These are phyloP conservation scores for Actinomortierella wolfii DNA, from an alignment of 371 early-diverging fungal genomes.

Conservation along the genomic window DNA sequence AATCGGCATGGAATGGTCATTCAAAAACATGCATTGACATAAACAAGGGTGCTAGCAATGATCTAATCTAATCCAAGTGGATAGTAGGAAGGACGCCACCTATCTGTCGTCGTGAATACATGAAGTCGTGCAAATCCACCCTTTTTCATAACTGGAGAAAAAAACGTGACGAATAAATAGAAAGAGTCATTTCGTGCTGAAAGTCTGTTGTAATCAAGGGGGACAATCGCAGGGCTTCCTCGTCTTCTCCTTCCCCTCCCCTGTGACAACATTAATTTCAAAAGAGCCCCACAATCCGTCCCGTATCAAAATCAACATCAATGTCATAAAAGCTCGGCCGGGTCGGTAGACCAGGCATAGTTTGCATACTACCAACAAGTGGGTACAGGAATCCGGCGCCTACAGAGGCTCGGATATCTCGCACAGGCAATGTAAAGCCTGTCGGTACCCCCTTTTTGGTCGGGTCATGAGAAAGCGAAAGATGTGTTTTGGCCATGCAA, in stretches of 20 bases:
- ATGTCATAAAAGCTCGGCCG: conserved; percentile 97
- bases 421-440: conserved; percentile 91
- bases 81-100: no score
- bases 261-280: conserved; percentile 45
- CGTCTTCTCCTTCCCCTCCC: no score
- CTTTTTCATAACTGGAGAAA: no score
- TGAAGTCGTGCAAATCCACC: no score
- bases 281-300: conserved; percentile 86
- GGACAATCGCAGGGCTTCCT: neutral
- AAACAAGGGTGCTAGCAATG: no score
- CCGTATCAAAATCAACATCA: conserved; percentile 87
- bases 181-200: no score
- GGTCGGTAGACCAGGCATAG: conserved; percentile 97
- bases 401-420: conserved; percentile 91
- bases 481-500: conserved; percentile 98
- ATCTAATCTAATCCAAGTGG: no score
- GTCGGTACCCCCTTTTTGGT: conserved; percentile 90
- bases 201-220: no score
- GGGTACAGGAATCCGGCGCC: conserved; percentile 98
- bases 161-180: no score
- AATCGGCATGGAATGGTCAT: no score
- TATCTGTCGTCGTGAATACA: no score
- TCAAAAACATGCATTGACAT: no score
- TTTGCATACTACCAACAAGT: conserved; percentile 93
- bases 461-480: conserved; percentile 90